Percentiles rank a stretch among this genome's conserved stretches.
Conservation (phyloP, 208 protist species). For the Trypanosoma brucei region DNA sequence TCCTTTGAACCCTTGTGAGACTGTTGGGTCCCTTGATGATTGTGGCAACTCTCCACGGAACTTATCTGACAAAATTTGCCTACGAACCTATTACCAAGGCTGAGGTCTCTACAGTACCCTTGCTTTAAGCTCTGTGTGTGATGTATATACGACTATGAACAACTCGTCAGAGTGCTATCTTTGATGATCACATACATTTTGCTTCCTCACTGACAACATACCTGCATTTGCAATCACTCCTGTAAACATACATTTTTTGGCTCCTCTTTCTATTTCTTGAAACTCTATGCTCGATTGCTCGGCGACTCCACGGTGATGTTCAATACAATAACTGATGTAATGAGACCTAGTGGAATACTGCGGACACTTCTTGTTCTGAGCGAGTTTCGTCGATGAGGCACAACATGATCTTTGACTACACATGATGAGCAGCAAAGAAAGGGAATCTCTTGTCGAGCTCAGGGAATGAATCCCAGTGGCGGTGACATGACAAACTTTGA, state of each 20-base stretch:
- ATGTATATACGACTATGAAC: background rate
- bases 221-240: background rate
- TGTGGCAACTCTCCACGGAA: slow-evolving; percentile 28
- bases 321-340: slow-evolving; percentile 3
- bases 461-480: background rate
- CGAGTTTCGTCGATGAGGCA: background rate
- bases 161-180: slow-evolving; percentile 2
- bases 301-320: background rate
- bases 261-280: background rate
- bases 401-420: background rate
- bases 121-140: background rate
- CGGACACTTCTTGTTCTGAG: background rate
- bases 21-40: slow-evolving; percentile 11
- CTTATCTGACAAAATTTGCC: slow-evolving; percentile 16
- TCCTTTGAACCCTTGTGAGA: background rate
- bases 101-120: slow-evolving; percentile 1
- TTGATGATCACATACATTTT: slow-evolving; percentile 1
- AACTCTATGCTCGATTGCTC: background rate
- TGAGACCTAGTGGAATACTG: background rate
- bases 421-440: slow-evolving; percentile 13
- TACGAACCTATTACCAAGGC: slow-evolving; percentile 25
- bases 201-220: slow-evolving; percentile 2
- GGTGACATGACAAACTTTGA: slow-evolving; percentile 11
- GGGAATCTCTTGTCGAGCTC: slow-evolving; percentile 17
- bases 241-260: background rate